These are phyloP conservation scores for Mycena alexandri DNA, from an alignment of 768 basidiomycete species.

Conservation along the genomic window DNA sequence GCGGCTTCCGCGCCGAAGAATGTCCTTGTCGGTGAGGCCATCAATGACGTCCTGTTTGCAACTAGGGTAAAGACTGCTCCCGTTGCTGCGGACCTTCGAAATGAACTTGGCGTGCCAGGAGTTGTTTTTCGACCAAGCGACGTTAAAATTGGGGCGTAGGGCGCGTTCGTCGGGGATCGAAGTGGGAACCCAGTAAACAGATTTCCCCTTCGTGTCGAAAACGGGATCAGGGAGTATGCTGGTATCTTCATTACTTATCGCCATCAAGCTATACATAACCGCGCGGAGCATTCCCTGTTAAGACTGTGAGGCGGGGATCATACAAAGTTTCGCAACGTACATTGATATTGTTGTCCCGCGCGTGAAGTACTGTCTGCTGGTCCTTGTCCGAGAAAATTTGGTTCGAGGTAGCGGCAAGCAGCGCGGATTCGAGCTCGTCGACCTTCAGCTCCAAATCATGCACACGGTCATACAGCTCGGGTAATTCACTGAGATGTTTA, in stretches of 20 bases:
- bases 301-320: too few relatives aligned
- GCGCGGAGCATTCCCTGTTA: not conserved
- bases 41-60: too few relatives aligned
- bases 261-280: not conserved
- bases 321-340: not conserved
- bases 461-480: too few relatives aligned
- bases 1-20: not conserved
- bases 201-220: not conserved
- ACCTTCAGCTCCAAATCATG: not conserved
- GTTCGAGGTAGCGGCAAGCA: not conserved
- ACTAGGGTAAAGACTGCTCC: not conserved
- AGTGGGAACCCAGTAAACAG: not conserved
- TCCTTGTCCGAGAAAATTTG: not conserved
- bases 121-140: not conserved
- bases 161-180: not conserved
- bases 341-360: not conserved
- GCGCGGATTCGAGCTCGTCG: not conserved
- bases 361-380: not conserved
- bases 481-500: too few relatives aligned
- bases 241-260: not conserved
- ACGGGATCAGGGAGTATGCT: conserved; percentile 7
- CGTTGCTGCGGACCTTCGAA: not conserved
- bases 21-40: not conserved
- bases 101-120: too few relatives aligned
- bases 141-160: not conserved